Conservation (phyloP, 441 rosid genomes). For the Theobroma grandiflorum region DNA sequence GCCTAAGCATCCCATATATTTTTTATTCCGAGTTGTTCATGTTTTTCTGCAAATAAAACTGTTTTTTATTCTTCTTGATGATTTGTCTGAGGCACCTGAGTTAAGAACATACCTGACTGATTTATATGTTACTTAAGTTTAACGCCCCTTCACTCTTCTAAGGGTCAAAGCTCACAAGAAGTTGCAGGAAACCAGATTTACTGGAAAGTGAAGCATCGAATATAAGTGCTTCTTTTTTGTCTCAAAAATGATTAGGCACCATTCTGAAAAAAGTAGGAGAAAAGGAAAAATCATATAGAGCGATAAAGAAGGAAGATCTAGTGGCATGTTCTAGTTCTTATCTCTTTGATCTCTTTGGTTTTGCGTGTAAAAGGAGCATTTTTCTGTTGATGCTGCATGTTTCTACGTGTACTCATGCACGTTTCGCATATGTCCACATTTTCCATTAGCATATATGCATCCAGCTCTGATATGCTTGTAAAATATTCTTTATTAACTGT, state of each 20-base stretch:
- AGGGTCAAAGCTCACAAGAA: slow-evolving; percentile 29
- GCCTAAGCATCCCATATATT: neutral
- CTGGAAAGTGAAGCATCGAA: slow-evolving; percentile 25
- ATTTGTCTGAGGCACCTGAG: neutral
- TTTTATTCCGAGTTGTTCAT: neutral
- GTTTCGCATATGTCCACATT: slow-evolving; percentile 2
- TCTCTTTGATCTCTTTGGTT: neutral
- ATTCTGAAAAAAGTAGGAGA: neutral
- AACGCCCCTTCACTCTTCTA: slow-evolving; percentile 28
- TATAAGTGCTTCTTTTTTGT: slow-evolving; percentile 15
- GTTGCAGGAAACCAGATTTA: slow-evolving; percentile 2
- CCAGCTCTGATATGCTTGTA: slow-evolving; percentile 15
- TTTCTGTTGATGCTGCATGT: slow-evolving; percentile 21
- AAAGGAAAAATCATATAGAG: slow-evolving; percentile 7
- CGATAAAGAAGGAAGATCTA: slow-evolving; percentile 30
- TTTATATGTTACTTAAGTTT: neutral
- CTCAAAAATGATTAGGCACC: neutral
- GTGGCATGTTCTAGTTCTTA: slow-evolving; percentile 31
- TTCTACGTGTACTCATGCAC: slow-evolving; percentile 32
- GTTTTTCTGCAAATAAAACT: neutral
- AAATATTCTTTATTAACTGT: slow-evolving; percentile 11
- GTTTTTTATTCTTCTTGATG: neutral
- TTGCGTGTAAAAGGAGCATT: neutral
- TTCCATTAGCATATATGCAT: slow-evolving; percentile 5
- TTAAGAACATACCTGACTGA: neutral